These are phyloP conservation scores for Sanghuangporus weigelae DNA, from an alignment of 1,284 basidiomycete species.

Conservation along the genomic window DNA sequence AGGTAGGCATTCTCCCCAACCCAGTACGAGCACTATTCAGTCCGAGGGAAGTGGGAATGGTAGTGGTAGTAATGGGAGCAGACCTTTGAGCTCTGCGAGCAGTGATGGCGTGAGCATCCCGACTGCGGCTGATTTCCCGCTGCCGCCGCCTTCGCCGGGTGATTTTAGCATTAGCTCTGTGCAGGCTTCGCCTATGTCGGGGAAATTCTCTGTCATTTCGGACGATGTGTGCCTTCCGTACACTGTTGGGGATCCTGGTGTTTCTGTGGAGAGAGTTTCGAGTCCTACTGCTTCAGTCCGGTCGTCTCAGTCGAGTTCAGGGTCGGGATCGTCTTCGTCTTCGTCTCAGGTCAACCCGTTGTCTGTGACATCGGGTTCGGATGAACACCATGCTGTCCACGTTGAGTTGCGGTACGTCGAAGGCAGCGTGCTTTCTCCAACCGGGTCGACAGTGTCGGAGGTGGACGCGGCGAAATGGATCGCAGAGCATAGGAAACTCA, in stretches of 20 bases:
- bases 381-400: slow-evolving; percentile 10
- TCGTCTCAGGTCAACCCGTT: slow-evolving; percentile 12
- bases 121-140: slow-evolving; percentile 13
- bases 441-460: slow-evolving; percentile 7
- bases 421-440: slow-evolving; percentile 10
- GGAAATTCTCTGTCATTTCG: slow-evolving; percentile 6
- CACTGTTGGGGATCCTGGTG: neutral
- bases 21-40: neutral
- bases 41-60: neutral
- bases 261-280: neutral
- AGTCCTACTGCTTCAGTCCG: slow-evolving; percentile 12
- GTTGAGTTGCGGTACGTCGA: slow-evolving; percentile 11
- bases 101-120: slow-evolving; percentile 7
- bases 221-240: slow-evolving; percentile 1
- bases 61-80: neutral
- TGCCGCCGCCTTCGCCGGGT: slow-evolving; percentile 13
- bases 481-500: neutral
- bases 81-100: slow-evolving; percentile 9
- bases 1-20: neutral
- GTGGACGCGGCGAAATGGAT: slow-evolving; percentile 5
- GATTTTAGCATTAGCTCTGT: slow-evolving; percentile 4
- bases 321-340: slow-evolving; percentile 12
- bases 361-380: slow-evolving; percentile 13
- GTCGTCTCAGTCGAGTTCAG: slow-evolving; percentile 16
- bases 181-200: slow-evolving; percentile 10